Percentiles rank a stretch among this genome's conserved stretches.
These are phyloP conservation scores for Fusarium musae DNA, from an alignment of 2,329 filamentous ascomycete genomes.

Conservation along the genomic window DNA sequence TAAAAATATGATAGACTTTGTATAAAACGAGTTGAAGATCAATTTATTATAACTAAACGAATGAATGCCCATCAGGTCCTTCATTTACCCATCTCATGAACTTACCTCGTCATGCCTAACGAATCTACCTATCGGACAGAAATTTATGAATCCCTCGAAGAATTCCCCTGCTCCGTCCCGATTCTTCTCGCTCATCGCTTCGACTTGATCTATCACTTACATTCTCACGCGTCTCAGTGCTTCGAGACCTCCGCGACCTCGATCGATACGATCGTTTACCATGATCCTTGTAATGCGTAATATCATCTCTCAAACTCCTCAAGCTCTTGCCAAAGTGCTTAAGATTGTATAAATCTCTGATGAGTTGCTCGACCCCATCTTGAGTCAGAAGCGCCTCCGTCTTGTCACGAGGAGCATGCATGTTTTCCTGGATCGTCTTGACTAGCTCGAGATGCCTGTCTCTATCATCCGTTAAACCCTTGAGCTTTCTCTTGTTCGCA, in stretches of 20 bases:
- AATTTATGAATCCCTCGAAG: background rate
- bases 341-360: slow-evolving; percentile 12
- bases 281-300: background rate
- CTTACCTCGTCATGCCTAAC: accelerated
- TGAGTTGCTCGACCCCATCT: background rate
- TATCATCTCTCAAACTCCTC: slow-evolving; percentile 3
- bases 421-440: slow-evolving; percentile 20
- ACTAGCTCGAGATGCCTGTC: slow-evolving; percentile 19
- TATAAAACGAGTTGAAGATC: background rate
- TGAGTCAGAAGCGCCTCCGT: slow-evolving; percentile 8
- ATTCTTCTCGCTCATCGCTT: background rate
- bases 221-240: background rate
- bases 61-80: background rate
- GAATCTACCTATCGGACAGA: background rate
- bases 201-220: background rate
- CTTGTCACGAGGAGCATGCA: background rate
- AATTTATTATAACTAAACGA: background rate
- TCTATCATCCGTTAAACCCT: slow-evolving; percentile 8
- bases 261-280: background rate
- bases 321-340: slow-evolving; percentile 21
- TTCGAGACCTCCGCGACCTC: background rate
- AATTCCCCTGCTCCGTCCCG: background rate
- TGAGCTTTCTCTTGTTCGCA: slow-evolving; percentile 1
- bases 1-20: background rate
- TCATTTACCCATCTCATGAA: background rate